Conservation (phyloP, 2,329 filamentous ascomycete species). For the Arthroderma sp. region DNA sequence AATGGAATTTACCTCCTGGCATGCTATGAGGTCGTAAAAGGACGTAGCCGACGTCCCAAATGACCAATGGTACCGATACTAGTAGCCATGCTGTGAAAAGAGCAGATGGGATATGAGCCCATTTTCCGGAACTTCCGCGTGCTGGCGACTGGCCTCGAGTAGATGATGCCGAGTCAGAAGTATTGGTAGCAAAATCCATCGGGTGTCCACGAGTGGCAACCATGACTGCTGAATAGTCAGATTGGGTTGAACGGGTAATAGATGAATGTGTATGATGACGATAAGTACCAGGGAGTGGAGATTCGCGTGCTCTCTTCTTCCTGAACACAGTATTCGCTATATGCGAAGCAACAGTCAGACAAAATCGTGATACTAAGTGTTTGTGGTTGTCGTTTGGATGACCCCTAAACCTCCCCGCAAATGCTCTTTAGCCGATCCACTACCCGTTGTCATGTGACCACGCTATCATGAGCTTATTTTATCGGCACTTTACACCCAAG, state of each 20-base stretch:
- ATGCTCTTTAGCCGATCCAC: no score
- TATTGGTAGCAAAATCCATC: slow-evolving; percentile 31
- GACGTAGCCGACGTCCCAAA: slow-evolving; percentile 72
- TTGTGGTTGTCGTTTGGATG: no score
- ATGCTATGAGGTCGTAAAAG: slow-evolving; percentile 69
- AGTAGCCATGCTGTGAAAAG: slow-evolving; percentile 56
- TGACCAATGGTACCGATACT: slow-evolving; percentile 61
- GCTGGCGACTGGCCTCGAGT: slow-evolving; percentile 14
- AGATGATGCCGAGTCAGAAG: slow-evolving; percentile 14
- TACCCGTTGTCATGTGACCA: no score
- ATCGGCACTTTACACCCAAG: no score
- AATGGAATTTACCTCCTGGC: slow-evolving; percentile 60
- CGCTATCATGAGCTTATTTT: no score
- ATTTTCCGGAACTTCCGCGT: slow-evolving; percentile 13
- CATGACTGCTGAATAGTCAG: slow-evolving; percentile 23
- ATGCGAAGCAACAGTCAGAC: no score
- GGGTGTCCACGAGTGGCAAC: slow-evolving; percentile 45
- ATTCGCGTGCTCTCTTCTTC: no score
- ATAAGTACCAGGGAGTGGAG: background rate
- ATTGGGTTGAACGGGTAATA: background rate
- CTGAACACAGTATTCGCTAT: no score
- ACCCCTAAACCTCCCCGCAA: no score
- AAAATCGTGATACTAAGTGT: no score
- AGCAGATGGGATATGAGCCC: slow-evolving; percentile 49
- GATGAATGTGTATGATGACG: background rate